Base-by-base conservation (phyloP, 805 yeast genomes). In the Pichia kluyveri region DNA sequence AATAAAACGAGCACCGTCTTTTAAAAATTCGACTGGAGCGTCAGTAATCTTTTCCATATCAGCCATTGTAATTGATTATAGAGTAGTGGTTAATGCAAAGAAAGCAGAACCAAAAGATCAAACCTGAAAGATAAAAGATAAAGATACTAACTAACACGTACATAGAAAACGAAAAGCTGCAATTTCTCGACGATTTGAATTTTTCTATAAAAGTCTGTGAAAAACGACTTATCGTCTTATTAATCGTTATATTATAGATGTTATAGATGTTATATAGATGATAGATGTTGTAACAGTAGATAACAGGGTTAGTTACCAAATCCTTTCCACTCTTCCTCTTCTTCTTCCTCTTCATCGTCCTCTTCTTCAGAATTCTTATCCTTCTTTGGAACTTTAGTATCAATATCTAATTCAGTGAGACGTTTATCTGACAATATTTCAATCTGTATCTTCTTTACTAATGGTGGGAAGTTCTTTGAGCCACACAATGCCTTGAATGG, bases 1-100 rank as follows among this genome's bases (percentile, higher is more conserved):
- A 60, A 93, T 75, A 67, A 93, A 93, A 51, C 88, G 86, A 51
- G 83, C 70, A 54, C 98, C 96, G 61, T 93, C 97, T 69, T 81
- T 86, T 70, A 89, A 72, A 73, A 91, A 88, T 65, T 88, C 96
- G 54, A 82, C 76, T 60, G 98, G 96, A 52, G 86, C 83, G 66
- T 90, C 95, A 38, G 88, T 76, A 51, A 85, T 61, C 66, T 83
- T 85, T 66, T 85, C 95, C 61, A 81, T 72, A 50, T 62, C 66
- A 44, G 66, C 68, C 68, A 63, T 63, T 19, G 31, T 30, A 30
- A 10, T 45, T 42, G 42, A 47, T 10, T 23, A 23, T 27, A 5
- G 31, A 23, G 18, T 9, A 3, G 3, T 7, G 19, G 8, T 15
- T 19, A 4, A 3, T 19, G 4, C 23, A n/a, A 19, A 19, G 23